Conservation (phyloP, 176 grass and related monocot species). For the Elymus sibiricus region DNA sequence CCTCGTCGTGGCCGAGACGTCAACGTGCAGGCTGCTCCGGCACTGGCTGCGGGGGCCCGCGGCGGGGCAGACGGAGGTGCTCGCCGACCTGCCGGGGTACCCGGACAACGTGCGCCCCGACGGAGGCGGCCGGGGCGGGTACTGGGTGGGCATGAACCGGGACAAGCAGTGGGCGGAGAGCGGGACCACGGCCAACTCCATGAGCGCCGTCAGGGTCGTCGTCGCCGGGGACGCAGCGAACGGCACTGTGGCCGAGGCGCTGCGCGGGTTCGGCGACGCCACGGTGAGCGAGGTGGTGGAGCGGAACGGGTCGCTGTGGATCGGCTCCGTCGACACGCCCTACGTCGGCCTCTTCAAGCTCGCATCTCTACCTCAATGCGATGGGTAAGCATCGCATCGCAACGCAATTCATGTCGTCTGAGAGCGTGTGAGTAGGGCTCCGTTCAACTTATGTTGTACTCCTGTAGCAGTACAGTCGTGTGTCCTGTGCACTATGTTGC, state of each 20-base stretch:
- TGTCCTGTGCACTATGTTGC: not conserved
- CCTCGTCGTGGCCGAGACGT: conserved; percentile 58
- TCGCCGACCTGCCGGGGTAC: conserved; percentile 75
- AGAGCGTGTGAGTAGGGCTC: no score
- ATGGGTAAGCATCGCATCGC: no score
- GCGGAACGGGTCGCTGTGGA: conserved; percentile 52
- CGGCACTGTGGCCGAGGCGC: conserved; percentile 36
- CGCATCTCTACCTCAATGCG: not conserved
- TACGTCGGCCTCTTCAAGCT: conserved; percentile 60
- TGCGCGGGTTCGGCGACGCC: conserved; percentile 35
- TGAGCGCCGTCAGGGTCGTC: conserved; percentile 56
- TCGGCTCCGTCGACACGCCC: conserved; percentile 73
- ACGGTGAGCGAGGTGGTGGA: conserved; percentile 76
- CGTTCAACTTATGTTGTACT: no score
- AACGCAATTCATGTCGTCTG: no score
- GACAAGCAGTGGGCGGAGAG: conserved; percentile 35
- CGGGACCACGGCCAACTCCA: conserved; percentile 1
- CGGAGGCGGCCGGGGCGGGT: conserved; percentile 22
- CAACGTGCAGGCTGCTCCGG: conserved; percentile 49
- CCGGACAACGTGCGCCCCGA: conserved; percentile 75
- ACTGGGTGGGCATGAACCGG: conserved; percentile 72
- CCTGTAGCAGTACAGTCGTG: no score
- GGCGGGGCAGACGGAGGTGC: conserved; percentile 36
- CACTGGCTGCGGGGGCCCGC: conserved; percentile 59
- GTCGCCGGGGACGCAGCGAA: not conserved